Conservation (phyloP, 2,329 filamentous ascomycete genomes). For the Xylaria sp. region DNA sequence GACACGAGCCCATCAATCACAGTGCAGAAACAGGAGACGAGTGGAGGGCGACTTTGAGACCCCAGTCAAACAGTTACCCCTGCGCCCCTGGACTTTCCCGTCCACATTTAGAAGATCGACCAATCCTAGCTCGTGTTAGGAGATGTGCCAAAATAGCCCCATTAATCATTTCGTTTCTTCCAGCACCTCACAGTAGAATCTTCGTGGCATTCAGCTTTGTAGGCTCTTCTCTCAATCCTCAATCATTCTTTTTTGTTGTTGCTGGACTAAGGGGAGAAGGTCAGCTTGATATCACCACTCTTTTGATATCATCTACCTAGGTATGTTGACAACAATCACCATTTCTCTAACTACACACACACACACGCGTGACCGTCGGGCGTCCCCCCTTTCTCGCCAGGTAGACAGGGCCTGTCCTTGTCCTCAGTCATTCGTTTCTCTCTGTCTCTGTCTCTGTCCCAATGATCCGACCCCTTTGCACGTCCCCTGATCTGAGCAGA, state of each 20-base stretch:
- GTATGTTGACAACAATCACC: conserved; percentile 9
- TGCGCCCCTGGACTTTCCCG: conserved; percentile 1
- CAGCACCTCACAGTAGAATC: conserved; percentile 16
- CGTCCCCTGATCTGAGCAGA: conserved; percentile 48
- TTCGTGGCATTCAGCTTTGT: conserved; percentile 5
- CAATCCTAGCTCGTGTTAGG: conserved; percentile 34
- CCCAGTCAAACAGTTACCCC: conserved; percentile 31
- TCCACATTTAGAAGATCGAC: conserved; percentile 29
- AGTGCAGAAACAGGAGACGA: conserved; percentile 8
- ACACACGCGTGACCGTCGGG: neutral
- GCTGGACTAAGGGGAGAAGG: conserved; percentile 17
- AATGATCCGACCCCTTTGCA: conserved; percentile 40
- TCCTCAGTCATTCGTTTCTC: conserved; percentile 43
- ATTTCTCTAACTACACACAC: conserved; percentile 13
- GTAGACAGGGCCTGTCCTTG: conserved; percentile 16
- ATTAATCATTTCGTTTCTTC: conserved; percentile 27
- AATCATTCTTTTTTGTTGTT: conserved; percentile 24
- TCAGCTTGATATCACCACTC: conserved; percentile 37
- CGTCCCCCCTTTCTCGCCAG: neutral
- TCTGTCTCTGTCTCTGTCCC: conserved; percentile 36
- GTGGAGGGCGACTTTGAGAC: conserved; percentile 2
- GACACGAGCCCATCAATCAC: neutral
- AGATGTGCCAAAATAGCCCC: conserved; percentile 30
- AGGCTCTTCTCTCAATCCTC: conserved; percentile 11
- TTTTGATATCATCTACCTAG: conserved; percentile 37